Evolutionary conservation across 768 basidiomycete species (phyloP), one percentile per base, ranked within the genome.

Genomic region (Auricularia sp.): DNA sequence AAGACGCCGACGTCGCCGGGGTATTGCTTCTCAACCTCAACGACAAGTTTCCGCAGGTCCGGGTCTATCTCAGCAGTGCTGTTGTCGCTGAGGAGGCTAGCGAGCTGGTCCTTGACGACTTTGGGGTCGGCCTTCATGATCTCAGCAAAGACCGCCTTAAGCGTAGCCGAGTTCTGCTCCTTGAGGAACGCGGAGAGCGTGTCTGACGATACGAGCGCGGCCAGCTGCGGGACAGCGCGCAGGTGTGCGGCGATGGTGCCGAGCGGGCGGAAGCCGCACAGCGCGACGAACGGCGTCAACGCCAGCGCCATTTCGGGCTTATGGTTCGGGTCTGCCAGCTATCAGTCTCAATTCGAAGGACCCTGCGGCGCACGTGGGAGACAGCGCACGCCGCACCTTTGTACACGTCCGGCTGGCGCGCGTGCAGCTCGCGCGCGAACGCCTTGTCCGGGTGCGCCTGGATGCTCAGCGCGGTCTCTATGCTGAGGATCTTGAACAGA

Each of bases 241-340:
- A 99, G 82, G 76, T 85, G 83, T 18, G 77, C 73, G 18, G 87
- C 85, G 73, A 99, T 91, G 61, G 82, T 76, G 1, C 79, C 71
- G 1, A 94, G 83, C 3, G 96, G 96, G 18, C 89, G 83, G 78
- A 98, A 99, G 54, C 96, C 96, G 73, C 95, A 96, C 71, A 98
- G 79, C 1, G 91, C 97, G 45, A 79, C 79, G 80, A 98, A 98
- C 14, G 87, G 85, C 0, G 95, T 95, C 66, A 99, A 76, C 0
- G 97, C 97, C 44, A 99, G 82, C n/a, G 95, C 94, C 92, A 99
- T 96, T 74, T 99, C 97, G 2, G 97, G 97, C 76, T 99, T 99
- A 71, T 99, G 97, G 73, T 98, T 98, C 4, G 86, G 84, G 74
- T 99, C 97, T 78, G 72, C 68, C 65, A 70, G 71, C 97, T 78